These are phyloP conservation scores for Falciphora oryzae DNA, from an alignment of 2,329 filamentous ascomycete species.

Conservation along the genomic window DNA sequence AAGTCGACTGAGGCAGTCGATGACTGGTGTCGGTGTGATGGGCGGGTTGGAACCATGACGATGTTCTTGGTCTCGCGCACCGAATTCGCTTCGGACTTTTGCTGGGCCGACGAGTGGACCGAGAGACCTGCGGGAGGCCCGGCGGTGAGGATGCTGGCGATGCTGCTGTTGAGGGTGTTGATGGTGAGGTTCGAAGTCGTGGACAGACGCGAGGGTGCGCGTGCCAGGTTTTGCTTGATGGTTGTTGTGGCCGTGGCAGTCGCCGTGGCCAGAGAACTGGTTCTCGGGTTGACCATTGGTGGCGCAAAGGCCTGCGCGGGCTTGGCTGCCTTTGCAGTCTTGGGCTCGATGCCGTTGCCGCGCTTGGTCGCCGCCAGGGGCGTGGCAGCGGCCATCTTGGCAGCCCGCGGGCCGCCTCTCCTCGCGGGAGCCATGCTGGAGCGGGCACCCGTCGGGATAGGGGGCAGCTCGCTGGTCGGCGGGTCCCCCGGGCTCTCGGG, in stretches of 20 bases:
- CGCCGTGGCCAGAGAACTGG: constrained; percentile 23
- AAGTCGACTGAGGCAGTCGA: constrained; percentile 42
- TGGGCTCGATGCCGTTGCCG: background rate
- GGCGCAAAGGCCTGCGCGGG: constrained; percentile 6
- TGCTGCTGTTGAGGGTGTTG: constrained; percentile 25
- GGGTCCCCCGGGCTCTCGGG: constrained; percentile 21
- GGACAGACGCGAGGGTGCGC: constrained; percentile 29
- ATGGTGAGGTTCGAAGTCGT: constrained; percentile 30
- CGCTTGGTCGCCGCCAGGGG: background rate
- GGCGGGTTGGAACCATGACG: constrained; percentile 27
- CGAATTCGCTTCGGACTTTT: constrained; percentile 17
- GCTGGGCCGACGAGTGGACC: constrained; percentile 17
- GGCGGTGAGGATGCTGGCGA: background rate
- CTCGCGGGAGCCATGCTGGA: too few species aligned
- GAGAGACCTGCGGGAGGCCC: background rate
- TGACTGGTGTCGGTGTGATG: background rate
- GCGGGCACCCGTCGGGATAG: background rate
- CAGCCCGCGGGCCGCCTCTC: background rate
- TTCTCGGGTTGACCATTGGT: constrained; percentile 19
- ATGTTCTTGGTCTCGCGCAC: constrained; percentile 34
- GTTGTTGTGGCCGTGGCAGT: background rate
- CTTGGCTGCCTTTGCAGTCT: background rate
- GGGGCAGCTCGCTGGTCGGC: constrained; percentile 8
- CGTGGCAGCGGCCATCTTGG: background rate
- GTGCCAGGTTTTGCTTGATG: constrained; percentile 11